These are phyloP conservation scores for Penicillium diatomitis DNA, from an alignment of 495 filamentous ascomycete genomes.

Conservation along the genomic window DNA sequence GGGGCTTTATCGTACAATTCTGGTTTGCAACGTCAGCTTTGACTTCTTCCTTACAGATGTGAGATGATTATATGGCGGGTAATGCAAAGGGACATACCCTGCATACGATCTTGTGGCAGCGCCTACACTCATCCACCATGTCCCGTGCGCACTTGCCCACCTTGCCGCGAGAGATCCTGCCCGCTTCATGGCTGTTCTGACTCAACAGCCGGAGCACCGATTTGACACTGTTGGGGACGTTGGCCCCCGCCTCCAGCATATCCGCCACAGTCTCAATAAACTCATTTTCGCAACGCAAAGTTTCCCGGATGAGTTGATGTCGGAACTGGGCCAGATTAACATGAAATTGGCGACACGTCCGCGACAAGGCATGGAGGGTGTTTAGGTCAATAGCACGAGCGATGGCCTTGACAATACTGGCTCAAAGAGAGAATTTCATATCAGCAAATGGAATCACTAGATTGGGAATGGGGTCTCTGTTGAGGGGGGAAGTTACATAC, in stretches of 20 bases:
- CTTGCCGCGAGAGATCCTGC: conserved; percentile 51
- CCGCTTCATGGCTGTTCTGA: conserved; percentile 18
- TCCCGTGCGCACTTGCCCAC: conserved; percentile 71
- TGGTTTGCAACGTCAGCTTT: conserved; percentile 19
- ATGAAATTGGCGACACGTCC: conserved; percentile 71
- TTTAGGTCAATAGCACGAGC: conserved; percentile 72
- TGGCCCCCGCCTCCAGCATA: conserved; percentile 24
- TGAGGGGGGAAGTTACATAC: conserved; percentile 38
- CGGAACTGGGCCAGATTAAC: conserved; percentile 68
- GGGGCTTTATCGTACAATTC: conserved; percentile 81
- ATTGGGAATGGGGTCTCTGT: too few relatives aligned
- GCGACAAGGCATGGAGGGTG: conserved; percentile 69
- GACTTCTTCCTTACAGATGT: too few relatives aligned
- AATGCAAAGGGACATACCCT: conserved; percentile 41
- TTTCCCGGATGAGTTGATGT: conserved; percentile 57
- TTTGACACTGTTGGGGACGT: conserved; percentile 28
- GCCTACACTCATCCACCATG: conserved; percentile 71
- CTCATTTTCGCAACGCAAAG: conserved; percentile 72
- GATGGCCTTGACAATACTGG: conserved; percentile 62
- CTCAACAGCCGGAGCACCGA: conserved; percentile 28
- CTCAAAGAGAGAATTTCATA: background rate
- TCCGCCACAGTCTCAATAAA: conserved; percentile 34
- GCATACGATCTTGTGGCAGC: conserved; percentile 68
- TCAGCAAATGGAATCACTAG: too few relatives aligned
- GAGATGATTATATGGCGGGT: too few relatives aligned